These are phyloP conservation scores for Albugo candida DNA, from an alignment of 352 stramenopile genomes.

Conservation along the genomic window DNA sequence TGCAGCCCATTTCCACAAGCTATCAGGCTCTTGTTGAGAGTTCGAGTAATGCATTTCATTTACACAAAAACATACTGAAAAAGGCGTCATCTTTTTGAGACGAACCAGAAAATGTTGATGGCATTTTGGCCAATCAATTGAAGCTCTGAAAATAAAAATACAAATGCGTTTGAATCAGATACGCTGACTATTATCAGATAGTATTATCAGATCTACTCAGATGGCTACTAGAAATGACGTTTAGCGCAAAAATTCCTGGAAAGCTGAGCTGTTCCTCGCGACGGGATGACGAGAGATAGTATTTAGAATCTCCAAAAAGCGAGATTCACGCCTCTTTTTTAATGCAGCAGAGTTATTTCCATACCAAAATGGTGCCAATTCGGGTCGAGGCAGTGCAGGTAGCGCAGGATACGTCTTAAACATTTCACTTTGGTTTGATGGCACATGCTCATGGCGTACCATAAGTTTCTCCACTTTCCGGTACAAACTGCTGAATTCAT, in stretches of 20 bases:
- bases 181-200: neutral
- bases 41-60: slow-evolving; percentile 4
- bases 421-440: slow-evolving; percentile 19
- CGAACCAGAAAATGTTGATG: neutral
- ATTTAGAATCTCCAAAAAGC: slow-evolving; percentile 49
- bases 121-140: slow-evolving; percentile 4
- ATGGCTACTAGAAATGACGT: neutral
- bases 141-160: slow-evolving; percentile 1
- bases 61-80: neutral
- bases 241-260: slow-evolving; percentile 29
- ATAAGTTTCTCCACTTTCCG: slow-evolving; percentile 26
- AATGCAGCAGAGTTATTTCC: slow-evolving; percentile 26
- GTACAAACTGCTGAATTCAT: slow-evolving; percentile 54
- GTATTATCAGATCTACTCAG: neutral
- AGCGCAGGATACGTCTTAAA: slow-evolving; percentile 40
- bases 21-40: neutral
- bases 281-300: slow-evolving; percentile 31
- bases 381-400: slow-evolving; percentile 25
- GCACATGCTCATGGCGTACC: slow-evolving; percentile 32
- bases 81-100: neutral
- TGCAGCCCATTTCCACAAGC: slow-evolving; percentile 28
- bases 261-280: slow-evolving; percentile 19
- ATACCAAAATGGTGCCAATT: slow-evolving; percentile 19
- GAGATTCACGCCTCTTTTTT: slow-evolving; percentile 29
- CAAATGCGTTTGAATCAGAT: neutral